These are phyloP conservation scores for Flaveria robusta DNA, from an alignment of 129 eudicot genomes.

Conservation along the genomic window DNA sequence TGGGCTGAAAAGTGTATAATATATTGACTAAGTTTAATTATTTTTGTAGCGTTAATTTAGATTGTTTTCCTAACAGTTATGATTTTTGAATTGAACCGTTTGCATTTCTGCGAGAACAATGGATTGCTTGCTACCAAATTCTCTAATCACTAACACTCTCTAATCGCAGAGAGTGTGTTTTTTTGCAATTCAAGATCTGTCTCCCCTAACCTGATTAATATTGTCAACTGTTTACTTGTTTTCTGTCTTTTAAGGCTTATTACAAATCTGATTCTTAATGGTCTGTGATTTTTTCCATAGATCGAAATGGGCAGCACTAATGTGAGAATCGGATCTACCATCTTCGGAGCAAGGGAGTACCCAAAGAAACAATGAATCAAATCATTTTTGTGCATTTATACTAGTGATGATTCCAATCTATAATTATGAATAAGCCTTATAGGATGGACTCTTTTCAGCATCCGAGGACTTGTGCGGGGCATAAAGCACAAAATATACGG, in stretches of 20 bases:
- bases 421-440: slow-evolving; percentile 12
- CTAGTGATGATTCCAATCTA: neutral
- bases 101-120: too few relatives aligned
- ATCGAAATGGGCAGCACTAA: slow-evolving; percentile 95
- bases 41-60: neutral
- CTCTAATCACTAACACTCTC: neutral
- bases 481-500: neutral
- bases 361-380: slow-evolving; percentile 51
- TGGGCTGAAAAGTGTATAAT: neutral
- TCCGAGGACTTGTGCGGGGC: neutral
- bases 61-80: neutral
- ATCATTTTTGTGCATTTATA: neutral
- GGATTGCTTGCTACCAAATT: too few relatives aligned
- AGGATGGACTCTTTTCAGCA: neutral
- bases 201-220: neutral
- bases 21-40: neutral
- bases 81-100: too few relatives aligned
- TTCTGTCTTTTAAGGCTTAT: neutral
- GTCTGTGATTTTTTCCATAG: slow-evolving; percentile 41
- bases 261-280: neutral
- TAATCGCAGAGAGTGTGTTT: too few relatives aligned
- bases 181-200: neutral
- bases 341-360: slow-evolving; percentile 83
- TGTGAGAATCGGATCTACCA: slow-evolving; percentile 90
- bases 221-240: neutral